These are phyloP conservation scores for Camelina laxa DNA, from an alignment of 345 rosid genomes.

Conservation along the genomic window DNA sequence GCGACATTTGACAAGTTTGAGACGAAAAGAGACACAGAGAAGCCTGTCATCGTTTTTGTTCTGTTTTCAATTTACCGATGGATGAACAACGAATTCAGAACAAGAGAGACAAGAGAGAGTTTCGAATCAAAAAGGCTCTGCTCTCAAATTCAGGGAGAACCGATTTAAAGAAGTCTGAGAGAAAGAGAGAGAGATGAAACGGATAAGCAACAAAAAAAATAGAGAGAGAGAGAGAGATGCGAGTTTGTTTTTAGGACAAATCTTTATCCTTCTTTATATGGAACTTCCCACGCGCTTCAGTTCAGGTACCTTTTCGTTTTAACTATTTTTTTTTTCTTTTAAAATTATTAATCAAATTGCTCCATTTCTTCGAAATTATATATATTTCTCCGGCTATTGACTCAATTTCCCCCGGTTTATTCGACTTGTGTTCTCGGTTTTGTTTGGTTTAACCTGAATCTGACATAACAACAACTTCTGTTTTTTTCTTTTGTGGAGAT, in stretches of 20 bases:
- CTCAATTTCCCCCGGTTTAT: background rate
- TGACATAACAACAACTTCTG: background rate
- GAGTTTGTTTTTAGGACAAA: slow-evolving; percentile 20
- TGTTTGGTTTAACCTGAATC: background rate
- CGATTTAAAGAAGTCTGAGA: background rate
- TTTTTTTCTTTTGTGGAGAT: background rate
- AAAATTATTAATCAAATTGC: background rate
- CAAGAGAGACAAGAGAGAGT: background rate
- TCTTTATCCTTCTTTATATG: slow-evolving; percentile 30
- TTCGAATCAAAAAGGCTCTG: slow-evolving; percentile 24
- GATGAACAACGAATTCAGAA: slow-evolving; percentile 15
- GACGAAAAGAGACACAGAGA: slow-evolving; percentile 47
- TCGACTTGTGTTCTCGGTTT: background rate
- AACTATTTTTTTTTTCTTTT: background rate
- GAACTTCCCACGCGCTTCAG: slow-evolving; percentile 44
- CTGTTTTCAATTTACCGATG: background rate
- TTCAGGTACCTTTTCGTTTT: slow-evolving; percentile 23
- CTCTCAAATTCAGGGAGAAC: slow-evolving; percentile 9
- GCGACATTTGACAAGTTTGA: slow-evolving; percentile 49
- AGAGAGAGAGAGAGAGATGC: slow-evolving; percentile 18
- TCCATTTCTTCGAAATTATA: background rate
- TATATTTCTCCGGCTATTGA: background rate
- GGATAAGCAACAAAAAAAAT: slow-evolving; percentile 23
- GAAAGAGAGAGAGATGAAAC: background rate
- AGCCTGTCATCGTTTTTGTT: slow-evolving; percentile 44